Base-by-base conservation (phyloP, 2,329 filamentous ascomycete species). In the Beauveria sp. region DNA sequence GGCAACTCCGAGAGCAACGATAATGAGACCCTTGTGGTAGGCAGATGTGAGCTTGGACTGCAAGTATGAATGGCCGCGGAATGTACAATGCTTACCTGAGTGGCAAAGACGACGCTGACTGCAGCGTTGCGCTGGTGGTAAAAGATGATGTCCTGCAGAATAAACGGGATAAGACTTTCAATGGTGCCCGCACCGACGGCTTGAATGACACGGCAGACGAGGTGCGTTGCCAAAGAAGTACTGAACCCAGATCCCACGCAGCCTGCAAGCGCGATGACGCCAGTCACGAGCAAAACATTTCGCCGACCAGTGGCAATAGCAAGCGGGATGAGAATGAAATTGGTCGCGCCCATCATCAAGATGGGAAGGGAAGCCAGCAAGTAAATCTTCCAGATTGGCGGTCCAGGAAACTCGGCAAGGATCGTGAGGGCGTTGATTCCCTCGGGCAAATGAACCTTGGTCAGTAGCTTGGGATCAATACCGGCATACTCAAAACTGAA, bases 141-240 rank as follows among this genome's bases (percentile, higher is more conserved):
- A 38, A 76, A 76, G 49, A 74, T 70, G 45, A 76, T 69, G 46
- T 76, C 74, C 66, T 75, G 73, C 1, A 74, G 69, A 38, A 76
- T 72, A 12, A 76, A 66, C 3, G 74, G 74, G 7, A 76, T 69
- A 22, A 76, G 61, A 1, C 73, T 71, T 62, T 74, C 72, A 18
- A 73, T 71, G 0, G 73, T 68, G 4, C 73, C 73, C 0, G 71
- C 72, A 1, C 73, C 74, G 9, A 76, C 64, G 0, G 72, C 74
- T 62, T 75, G 69, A 16, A 75, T 62, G 22, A 68, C 70, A 9
- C 73, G 63, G 2, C 73, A 73, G 1, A 69, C 70, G 5, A 75
- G 60, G 58, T 75, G 74, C 12, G 66, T 66, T 3, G 66, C 62
- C 2, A 75, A 63, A 1, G 67, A 65, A 1, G 65, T 66, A 53